Evolutionary conservation across 306 rosid species (phyloP).

Genomic region (Medicago lupulina): DNA sequence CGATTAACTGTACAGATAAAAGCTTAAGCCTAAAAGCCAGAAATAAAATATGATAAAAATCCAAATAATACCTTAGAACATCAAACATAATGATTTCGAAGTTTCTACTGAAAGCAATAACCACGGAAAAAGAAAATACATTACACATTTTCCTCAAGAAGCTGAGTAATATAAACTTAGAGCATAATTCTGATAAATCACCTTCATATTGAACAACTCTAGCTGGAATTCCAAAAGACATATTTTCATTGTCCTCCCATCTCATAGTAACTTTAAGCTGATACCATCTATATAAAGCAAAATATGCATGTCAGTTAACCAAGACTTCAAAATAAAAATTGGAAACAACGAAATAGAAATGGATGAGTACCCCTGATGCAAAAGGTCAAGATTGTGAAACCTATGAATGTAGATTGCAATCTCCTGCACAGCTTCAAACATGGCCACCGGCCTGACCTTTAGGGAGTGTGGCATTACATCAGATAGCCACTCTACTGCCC

Average conservation of each 20-base stretch:
- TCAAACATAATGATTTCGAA: background rate
- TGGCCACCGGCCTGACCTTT: constrained; percentile 61
- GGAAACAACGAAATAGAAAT: background rate
- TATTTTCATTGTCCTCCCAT: constrained; percentile 75
- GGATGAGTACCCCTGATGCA: constrained; percentile 77
- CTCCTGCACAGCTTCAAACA: constrained; percentile 79
- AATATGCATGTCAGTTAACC: constrained; percentile 11
- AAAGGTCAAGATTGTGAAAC: constrained; percentile 97
- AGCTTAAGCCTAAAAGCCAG: background rate
- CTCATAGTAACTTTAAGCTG: constrained; percentile 77
- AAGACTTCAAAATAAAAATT: background rate
- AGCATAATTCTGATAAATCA: constrained; percentile 38
- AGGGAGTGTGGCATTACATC: constrained; percentile 62
- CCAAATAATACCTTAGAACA: background rate
- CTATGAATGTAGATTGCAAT: constrained; percentile 84
- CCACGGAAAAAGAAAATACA: background rate
- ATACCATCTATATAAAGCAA: constrained; percentile 71
- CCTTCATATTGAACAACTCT: constrained; percentile 96
- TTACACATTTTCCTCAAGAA: constrained; percentile 14
- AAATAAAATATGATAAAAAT: background rate
- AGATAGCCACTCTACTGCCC: constrained; percentile 30
- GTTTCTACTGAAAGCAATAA: background rate
- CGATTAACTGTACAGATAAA: background rate
- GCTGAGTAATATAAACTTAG: background rate
- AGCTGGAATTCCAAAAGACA: constrained; percentile 79